phyloP scores from a whole-genome alignment of 106 monocot species.

The Acanthochlamys bracteata region DNA sequence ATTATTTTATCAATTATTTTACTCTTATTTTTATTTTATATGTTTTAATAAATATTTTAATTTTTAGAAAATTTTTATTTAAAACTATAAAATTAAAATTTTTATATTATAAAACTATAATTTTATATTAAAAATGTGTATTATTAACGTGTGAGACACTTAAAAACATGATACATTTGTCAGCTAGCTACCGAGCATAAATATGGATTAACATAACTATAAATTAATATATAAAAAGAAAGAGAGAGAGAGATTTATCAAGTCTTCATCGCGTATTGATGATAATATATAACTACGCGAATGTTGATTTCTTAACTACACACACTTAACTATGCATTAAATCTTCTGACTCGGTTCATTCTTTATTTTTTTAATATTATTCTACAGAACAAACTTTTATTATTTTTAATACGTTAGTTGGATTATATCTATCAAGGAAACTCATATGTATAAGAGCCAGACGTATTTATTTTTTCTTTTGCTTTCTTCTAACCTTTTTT shows the following conservation, averaged over 20 bases:
- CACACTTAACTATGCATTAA: background rate
- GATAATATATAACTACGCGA: conserved; percentile 11
- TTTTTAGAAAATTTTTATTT: no score
- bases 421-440: conserved; percentile 13
- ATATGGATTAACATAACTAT: no score
- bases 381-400: background rate
- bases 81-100: no score
- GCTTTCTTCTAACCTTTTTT: no score
- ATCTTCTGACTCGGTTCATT: background rate
- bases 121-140: no score
- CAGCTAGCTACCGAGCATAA: no score
- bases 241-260: no score
- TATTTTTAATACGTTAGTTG: conserved; percentile 23
- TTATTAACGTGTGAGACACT: conserved; percentile 17
- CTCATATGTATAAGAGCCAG: background rate
- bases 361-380: conserved; percentile 7
- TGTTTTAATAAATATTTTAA: no score
- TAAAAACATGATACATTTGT: conserved; percentile 3
- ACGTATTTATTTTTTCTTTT: no score
- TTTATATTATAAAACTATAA: no score
- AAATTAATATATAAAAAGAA: no score
- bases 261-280: background rate
- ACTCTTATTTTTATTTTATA: no score
- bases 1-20: background rate
- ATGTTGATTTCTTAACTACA: conserved; percentile 15